A percentile compares a stretch with the other conserved stretches of the same genome.
Conservation (phyloP, 495 filamentous ascomycete species). For the Choiromyces venosus region DNA sequence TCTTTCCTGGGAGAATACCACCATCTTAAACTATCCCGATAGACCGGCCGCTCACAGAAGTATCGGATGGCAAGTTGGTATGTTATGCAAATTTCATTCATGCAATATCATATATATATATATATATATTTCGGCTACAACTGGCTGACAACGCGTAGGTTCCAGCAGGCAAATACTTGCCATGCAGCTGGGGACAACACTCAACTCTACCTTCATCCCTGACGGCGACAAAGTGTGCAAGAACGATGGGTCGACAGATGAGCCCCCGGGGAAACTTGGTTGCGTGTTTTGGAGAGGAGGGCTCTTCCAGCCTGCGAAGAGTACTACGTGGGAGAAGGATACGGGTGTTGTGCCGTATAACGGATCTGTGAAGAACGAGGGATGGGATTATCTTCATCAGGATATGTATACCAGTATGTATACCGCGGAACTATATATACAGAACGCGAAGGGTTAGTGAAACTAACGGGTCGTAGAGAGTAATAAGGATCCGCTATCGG, state of each 20-base stretch:
- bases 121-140: neutral
- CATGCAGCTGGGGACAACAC: slow-evolving; percentile 29
- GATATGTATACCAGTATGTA: slow-evolving; percentile 23
- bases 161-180: slow-evolving; percentile 10
- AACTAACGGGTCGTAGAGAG: slow-evolving; percentile 6
- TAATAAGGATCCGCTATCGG: slow-evolving; percentile 21
- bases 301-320: slow-evolving; percentile 22
- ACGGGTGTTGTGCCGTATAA: slow-evolving; percentile 20
- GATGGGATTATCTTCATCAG: slow-evolving; percentile 37
- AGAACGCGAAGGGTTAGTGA: neutral
- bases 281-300: slow-evolving; percentile 39
- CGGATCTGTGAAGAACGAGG: slow-evolving; percentile 27
- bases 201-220: slow-evolving; percentile 31
- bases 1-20: slow-evolving; percentile 10
- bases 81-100: neutral
- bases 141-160: slow-evolving; percentile 7
- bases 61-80: slow-evolving; percentile 21
- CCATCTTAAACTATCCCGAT: slow-evolving; percentile 3
- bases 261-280: slow-evolving; percentile 9
- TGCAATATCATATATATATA: neutral
- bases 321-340: slow-evolving; percentile 21
- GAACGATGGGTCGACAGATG: neutral
- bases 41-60: slow-evolving; percentile 17
- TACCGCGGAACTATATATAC: neutral
- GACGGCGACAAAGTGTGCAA: slow-evolving; percentile 25